Conservation (phyloP, 371 early-diverging fungal genomes). For the Sporodiniella umbellata region DNA sequence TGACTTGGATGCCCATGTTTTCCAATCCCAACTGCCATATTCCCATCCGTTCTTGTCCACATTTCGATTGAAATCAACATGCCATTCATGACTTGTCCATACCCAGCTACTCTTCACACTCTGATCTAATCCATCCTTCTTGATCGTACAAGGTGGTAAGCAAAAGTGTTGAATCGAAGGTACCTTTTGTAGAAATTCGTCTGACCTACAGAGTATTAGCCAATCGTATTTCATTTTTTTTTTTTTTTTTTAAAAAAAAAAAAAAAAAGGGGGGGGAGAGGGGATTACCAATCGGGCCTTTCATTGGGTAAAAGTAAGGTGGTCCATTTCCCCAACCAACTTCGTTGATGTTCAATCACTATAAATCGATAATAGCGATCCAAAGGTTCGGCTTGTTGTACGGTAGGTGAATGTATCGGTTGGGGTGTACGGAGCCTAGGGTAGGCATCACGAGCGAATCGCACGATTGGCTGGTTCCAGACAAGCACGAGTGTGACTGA, state of each 20-base stretch:
- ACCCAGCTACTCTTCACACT: slow-evolving; percentile 11
- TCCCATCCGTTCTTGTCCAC: slow-evolving; percentile 23
- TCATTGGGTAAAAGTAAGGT: slow-evolving; percentile 8
- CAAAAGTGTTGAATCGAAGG: slow-evolving; percentile 14
- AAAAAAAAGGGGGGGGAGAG: background rate
- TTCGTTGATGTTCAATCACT: slow-evolving; percentile 22
- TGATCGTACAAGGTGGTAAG: slow-evolving; percentile 14
- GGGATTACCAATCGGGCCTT: slow-evolving; percentile 18
- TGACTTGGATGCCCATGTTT: slow-evolving; percentile 5
- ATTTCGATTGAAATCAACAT: slow-evolving; percentile 12
- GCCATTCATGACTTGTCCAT: slow-evolving; percentile 19
- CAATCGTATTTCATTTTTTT: background rate
- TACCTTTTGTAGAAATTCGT: slow-evolving; percentile 16
- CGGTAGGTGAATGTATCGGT: background rate
- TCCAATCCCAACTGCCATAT: slow-evolving; percentile 23
- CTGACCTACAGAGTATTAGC: slow-evolving; percentile 12
- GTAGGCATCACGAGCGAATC: slow-evolving; percentile 10
- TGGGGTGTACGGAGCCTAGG: slow-evolving; percentile 1
- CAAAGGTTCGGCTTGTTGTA: background rate
- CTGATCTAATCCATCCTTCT: background rate
- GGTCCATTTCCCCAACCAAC: slow-evolving; percentile 17
- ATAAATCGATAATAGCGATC: slow-evolving; percentile 13
- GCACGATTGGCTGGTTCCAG: slow-evolving; percentile 12
- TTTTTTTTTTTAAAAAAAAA: background rate
- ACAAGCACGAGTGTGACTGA: slow-evolving; percentile 2